Evolutionary conservation across 805 yeast genomes (phyloP).

Genomic region (Clavispora vitiphila): DNA sequence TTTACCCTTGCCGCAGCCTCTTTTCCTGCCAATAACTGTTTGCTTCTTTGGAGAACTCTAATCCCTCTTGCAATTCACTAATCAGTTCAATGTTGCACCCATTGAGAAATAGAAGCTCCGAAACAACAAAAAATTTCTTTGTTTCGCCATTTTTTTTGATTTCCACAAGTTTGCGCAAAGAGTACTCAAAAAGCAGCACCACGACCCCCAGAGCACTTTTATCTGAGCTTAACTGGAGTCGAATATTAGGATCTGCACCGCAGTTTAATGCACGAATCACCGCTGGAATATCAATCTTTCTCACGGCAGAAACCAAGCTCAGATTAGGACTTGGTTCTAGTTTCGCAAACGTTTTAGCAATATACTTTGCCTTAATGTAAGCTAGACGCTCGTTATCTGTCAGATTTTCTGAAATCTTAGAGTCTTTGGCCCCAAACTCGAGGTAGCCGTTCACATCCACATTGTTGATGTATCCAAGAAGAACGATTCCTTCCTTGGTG

Average conservation of each 20-base stretch:
- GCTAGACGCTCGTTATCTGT: slow-evolving; percentile 44
- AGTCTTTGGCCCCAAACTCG: slow-evolving; percentile 38
- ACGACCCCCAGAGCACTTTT: slow-evolving; percentile 13
- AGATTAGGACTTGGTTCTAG: slow-evolving; percentile 21
- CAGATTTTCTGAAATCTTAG: slow-evolving; percentile 26
- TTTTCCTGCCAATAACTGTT: slow-evolving; percentile 47
- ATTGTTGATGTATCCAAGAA: slow-evolving; percentile 54
- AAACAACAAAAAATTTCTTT: slow-evolving; percentile 36
- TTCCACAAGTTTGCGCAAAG: slow-evolving; percentile 42
- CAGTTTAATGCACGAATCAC: slow-evolving; percentile 40
- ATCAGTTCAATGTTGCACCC: slow-evolving; percentile 44
- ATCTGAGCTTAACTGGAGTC: slow-evolving; percentile 27
- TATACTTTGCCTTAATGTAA: slow-evolving; percentile 68
- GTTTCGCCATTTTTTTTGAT: slow-evolving; percentile 7
- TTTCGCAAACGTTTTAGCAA: slow-evolving; percentile 42
- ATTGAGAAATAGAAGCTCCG: slow-evolving; percentile 55
- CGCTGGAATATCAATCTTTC: slow-evolving; percentile 42
- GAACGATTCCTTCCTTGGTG: slow-evolving; percentile 52
- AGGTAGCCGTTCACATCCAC: slow-evolving; percentile 51
- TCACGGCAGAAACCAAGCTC: slow-evolving; percentile 48
- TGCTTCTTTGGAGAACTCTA: slow-evolving; percentile 45
- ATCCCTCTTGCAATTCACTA: slow-evolving; percentile 20
- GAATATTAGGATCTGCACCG: slow-evolving; percentile 45
- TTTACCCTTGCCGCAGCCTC: slow-evolving; percentile 8
- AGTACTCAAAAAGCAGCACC: slow-evolving; percentile 40